phyloP scores from a whole-genome alignment of 768 basidiomycete genomes.

The Tephrocybe sp. region DNA sequence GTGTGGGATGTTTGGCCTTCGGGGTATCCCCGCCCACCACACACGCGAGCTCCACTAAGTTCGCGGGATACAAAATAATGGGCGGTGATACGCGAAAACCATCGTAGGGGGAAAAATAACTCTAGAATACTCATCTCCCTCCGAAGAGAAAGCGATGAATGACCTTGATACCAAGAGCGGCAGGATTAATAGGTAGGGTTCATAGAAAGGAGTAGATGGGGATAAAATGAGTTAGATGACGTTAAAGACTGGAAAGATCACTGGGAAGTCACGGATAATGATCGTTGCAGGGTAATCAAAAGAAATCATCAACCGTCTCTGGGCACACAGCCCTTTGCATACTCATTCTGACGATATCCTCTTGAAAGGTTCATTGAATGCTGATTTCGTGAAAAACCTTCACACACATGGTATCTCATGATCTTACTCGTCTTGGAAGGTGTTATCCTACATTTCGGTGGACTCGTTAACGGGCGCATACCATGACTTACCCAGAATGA shows the following conservation, averaged over 20 bases:
- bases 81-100: neutral
- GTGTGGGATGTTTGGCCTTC: slow-evolving; percentile 6
- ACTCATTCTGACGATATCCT: neutral
- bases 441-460: neutral
- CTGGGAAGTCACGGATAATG: neutral
- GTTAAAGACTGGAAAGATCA: neutral
- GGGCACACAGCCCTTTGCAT: neutral
- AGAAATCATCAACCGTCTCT: neutral
- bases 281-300: neutral
- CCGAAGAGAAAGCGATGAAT: slow-evolving; percentile 9
- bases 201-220: neutral
- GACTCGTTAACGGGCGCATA: neutral
- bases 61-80: neutral
- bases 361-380: neutral
- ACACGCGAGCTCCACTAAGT: slow-evolving; percentile 5
- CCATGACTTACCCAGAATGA: neutral
- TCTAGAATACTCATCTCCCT: neutral
- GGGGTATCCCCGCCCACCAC: neutral
- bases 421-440: neutral
- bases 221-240: neutral
- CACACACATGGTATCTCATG: slow-evolving; percentile 6
- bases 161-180: neutral
- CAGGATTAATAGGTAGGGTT: neutral
- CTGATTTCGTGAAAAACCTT: neutral
- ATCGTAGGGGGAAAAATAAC: neutral